Base-by-base conservation (phyloP, 176 grass and related monocot species). In the Carex parvula region DNA sequence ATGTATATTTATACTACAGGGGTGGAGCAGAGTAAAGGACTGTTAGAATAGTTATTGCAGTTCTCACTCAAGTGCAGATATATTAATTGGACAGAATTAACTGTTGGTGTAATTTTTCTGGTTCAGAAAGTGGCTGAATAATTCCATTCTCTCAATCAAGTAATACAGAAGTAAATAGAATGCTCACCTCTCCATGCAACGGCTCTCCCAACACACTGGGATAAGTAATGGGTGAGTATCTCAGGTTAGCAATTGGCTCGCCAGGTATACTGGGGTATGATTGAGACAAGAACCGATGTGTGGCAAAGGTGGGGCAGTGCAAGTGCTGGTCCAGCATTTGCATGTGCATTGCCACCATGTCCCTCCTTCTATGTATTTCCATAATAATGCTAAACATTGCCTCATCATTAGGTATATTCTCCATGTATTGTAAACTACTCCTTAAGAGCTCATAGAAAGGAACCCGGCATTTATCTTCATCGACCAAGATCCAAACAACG, bases 341-440 rank as follows among this genome's bases (percentile, higher is more conserved):
- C 96, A 98, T 98, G 86, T 98, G 93, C 91, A 93, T 98, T 16
- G 92, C 94, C 66, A 98, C 96, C 93, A 95, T 91, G 77, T 98
- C 96, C 83, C 96, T 93, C 83, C 96, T 95, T 68, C 93, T 92
- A 70, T 98, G 96, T 62, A 98, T 95, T 83, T 98, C 96, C 88
- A 98, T 88, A 82, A 98, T 95, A 52, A 98, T 93, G 84, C 91
- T 93, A 89, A 98, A 89, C 74, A 98, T 55, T 17, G 91, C 91
- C 81, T 98, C 92, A 37, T 98, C 93, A 81, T 98, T 91, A 55
- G 96, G 96, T 87, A 98, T 98, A 75, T 98, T 98, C 81, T 93
- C 86, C 4, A 98, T 94, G 74, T 91, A 93, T 84, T 98, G 96
- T 79, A 98, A 85, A 77, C 81, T 93, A 82, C 91, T 89, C 60